These are phyloP conservation scores for Cryomyces antarcticus DNA, from an alignment of 495 filamentous ascomycete species.

Conservation along the genomic window DNA sequence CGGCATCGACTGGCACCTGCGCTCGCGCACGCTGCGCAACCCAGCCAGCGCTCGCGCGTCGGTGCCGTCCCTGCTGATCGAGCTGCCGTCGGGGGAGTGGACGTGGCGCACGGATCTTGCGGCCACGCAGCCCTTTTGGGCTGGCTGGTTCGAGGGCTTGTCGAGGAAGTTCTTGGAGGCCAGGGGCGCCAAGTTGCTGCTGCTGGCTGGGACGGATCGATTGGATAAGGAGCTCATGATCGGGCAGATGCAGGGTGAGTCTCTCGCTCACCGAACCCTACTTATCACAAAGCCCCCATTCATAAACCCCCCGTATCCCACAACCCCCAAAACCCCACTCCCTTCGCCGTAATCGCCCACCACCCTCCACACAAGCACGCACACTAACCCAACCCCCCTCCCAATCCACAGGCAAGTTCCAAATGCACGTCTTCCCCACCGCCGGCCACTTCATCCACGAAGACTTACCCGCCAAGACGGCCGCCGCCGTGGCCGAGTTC, in stretches of 20 bases:
- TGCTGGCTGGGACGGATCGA: slow-evolving; percentile 85
- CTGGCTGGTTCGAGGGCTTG: slow-evolving; percentile 77
- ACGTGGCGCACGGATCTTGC: slow-evolving; percentile 73
- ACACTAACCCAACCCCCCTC: no score
- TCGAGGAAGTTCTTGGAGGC: slow-evolving; percentile 74
- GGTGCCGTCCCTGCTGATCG: slow-evolving; percentile 62
- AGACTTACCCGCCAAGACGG: slow-evolving; percentile 76
- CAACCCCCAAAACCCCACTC: no score
- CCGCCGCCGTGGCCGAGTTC: slow-evolving; percentile 60
- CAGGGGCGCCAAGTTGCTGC: slow-evolving; percentile 68
- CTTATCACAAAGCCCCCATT: no score
- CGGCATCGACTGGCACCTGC: slow-evolving; percentile 86
- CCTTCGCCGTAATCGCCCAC: no score
- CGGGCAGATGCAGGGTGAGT: slow-evolving; percentile 83
- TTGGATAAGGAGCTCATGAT: slow-evolving; percentile 91
- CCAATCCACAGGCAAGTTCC: slow-evolving; percentile 56
- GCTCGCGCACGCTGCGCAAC: slow-evolving; percentile 77
- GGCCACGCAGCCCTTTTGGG: slow-evolving; percentile 79
- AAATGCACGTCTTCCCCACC: slow-evolving; percentile 82
- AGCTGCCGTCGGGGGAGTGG: slow-evolving; percentile 32
- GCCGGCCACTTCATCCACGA: slow-evolving; percentile 95
- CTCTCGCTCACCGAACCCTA: no score
- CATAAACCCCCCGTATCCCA: no score
- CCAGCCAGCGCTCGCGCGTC: slow-evolving; percentile 57
- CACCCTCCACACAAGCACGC: no score